These are phyloP conservation scores for Candida dajiaensis DNA, from an alignment of 805 yeast genomes.

Conservation along the genomic window DNA sequence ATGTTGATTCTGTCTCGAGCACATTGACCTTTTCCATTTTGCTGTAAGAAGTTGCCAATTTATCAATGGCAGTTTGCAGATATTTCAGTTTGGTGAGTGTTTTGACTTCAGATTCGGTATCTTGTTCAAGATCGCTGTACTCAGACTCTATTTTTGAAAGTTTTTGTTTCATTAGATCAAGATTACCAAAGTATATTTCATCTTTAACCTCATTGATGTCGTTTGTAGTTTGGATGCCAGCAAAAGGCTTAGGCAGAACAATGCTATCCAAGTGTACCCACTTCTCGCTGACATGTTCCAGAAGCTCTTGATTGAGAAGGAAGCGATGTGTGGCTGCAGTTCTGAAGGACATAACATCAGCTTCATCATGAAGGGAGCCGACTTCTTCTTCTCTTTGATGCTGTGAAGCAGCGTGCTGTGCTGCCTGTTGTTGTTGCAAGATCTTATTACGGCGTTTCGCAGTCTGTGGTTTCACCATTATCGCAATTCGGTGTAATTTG, in stretches of 20 bases:
- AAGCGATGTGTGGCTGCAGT: constrained; percentile 39
- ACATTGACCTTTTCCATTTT: constrained; percentile 1
- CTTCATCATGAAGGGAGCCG: constrained; percentile 40
- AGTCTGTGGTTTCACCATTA: constrained; percentile 22
- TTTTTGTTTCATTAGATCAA: constrained; percentile 19
- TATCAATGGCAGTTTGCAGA: constrained; percentile 6
- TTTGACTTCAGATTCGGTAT: background rate
- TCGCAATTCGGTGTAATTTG: background rate
- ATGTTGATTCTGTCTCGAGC: constrained; percentile 4
- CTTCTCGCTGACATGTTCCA: constrained; percentile 43
- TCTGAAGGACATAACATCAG: constrained; percentile 45
- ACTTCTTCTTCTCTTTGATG: constrained; percentile 18
- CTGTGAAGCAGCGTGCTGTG: constrained; percentile 5
- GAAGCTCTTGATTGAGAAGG: constrained; percentile 40
- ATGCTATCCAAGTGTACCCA: constrained; percentile 40
- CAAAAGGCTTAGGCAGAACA: constrained; percentile 32
- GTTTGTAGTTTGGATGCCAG: constrained; percentile 14
- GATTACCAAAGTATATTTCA: constrained; percentile 23
- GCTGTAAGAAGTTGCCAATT: constrained; percentile 9
- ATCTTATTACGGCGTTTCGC: constrained; percentile 19
- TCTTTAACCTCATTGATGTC: constrained; percentile 10
- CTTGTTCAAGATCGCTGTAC: constrained; percentile 9
- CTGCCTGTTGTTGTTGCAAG: constrained; percentile 14
- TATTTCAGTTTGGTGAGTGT: constrained; percentile 1
- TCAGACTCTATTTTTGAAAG: constrained; percentile 14